Base-by-base conservation (phyloP, 768 basidiomycete species). In the Crassisporium funariophilum region DNA sequence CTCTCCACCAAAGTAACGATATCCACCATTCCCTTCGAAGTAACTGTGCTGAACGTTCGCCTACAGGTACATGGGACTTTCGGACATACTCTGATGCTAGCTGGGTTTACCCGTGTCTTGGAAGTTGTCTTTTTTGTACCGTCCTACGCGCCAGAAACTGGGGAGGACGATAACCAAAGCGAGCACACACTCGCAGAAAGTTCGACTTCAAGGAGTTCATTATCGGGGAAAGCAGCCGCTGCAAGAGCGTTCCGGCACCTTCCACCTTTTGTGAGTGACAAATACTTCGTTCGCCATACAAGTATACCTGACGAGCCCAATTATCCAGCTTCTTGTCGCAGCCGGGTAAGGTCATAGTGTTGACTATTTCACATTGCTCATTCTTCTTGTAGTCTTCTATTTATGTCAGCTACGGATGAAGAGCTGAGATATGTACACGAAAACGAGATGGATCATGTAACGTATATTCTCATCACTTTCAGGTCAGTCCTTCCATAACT, bases 381-480 rank as follows among this genome's bases (percentile, higher is more conserved):
- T 16, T 35, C 6, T 22, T 24, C 46, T 1, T 45, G n/a, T 46
- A 88, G 90, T 5, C 65, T 93, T 2, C 67, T 92, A 13, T 97
- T 98, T 74, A 91, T 95, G 82, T 88, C 88, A 11, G 95, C 86
- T 0, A 97, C 95, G 0, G 92, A 98, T 61, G 94, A 98, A 68
- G 91, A 95, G 63, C 70, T 95, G 21, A 58, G 76, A 19, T 88
- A 76, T 50, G 79, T 86, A 4, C 75, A 90, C 52, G 79, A 79
- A 10, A 72, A 70, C 15, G 86, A 79, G 34, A 91, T 95, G 83
- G 94, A 95, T 62, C 91, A 93, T 58, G 92, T 94, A 47, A 93
- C 93, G 0, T 95, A 95, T 58, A 75, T 88, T 27, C 75, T 94
- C 13, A 86, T 89, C 60, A 85, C 92, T 76, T 86, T 84, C 70